Evolutionary conservation across 305 asterid genomes (phyloP).

Genomic region (Andrographis paniculata): DNA sequence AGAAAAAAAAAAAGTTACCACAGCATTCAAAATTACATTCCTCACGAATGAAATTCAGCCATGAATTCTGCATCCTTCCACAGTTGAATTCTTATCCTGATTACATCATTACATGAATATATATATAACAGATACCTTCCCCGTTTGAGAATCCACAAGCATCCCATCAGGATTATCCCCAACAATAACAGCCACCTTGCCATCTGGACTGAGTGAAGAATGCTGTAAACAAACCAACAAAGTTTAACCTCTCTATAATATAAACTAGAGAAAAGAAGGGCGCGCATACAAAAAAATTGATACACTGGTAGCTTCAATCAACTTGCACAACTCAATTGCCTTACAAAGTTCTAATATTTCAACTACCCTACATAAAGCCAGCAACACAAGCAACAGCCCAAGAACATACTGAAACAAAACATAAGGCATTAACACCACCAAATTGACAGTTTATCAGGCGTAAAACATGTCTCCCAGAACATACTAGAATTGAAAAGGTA

Average conservation of each 20-base stretch:
- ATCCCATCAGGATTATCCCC: conserved; percentile 44
- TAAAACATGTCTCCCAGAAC: too few species aligned
- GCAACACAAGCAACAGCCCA: too few species aligned
- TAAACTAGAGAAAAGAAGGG: too few species aligned
- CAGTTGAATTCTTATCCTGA: not conserved
- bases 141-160: conserved; percentile 42
- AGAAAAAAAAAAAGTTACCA: conserved; percentile 3
- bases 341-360: too few species aligned
- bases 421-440: too few species aligned
- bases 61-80: not conserved
- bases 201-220: conserved; percentile 41
- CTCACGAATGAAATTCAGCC: not conserved
- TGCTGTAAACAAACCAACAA: conserved; percentile 30
- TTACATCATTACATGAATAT: not conserved
- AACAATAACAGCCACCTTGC: conserved; percentile 33
- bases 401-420: too few species aligned
- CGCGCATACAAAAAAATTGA: too few species aligned
- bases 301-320: too few species aligned
- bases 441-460: too few species aligned
- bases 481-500: too few species aligned
- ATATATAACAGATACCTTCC: conserved; percentile 22
- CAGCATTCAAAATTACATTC: not conserved
- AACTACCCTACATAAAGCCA: too few species aligned
- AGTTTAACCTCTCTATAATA: not conserved
- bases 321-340: too few species aligned